Evolutionary conservation across 805 yeast species (phyloP).

Genomic region (Candida nemodendra): DNA sequence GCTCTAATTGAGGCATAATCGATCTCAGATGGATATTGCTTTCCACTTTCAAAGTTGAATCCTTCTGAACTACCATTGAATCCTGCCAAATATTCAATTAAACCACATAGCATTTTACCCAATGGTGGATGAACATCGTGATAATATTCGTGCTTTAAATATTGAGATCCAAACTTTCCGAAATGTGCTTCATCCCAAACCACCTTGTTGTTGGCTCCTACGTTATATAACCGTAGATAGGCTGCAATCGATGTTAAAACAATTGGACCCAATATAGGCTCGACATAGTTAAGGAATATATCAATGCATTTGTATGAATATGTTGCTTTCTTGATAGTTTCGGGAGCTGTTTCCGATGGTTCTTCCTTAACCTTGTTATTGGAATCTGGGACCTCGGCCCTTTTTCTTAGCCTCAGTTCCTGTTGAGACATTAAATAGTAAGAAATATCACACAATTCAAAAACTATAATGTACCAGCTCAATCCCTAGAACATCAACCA

Average conservation of each 20-base stretch:
- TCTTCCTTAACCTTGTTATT: no score
- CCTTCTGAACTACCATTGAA: constrained; percentile 59
- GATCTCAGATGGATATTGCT: constrained; percentile 56
- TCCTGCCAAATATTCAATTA: constrained; percentile 82
- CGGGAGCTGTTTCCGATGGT: no score
- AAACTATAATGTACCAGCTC: no score
- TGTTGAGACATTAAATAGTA: constrained; percentile 5
- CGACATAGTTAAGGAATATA: constrained; percentile 12
- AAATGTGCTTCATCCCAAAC: constrained; percentile 93
- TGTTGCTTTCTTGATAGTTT: neutral
- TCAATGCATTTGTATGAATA: neutral
- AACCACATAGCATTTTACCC: constrained; percentile 89
- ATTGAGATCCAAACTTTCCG: constrained; percentile 93
- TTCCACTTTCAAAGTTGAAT: constrained; percentile 70
- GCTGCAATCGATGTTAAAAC: constrained; percentile 45
- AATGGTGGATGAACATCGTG: constrained; percentile 98
- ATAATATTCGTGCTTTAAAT: constrained; percentile 82
- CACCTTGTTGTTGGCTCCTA: constrained; percentile 56
- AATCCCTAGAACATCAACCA: no score
- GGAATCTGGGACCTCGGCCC: neutral
- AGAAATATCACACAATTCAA: no score
- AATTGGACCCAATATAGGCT: constrained; percentile 41
- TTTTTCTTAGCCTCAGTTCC: constrained; percentile 3
- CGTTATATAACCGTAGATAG: constrained; percentile 57
- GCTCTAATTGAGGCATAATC: constrained; percentile 66